Base-by-base conservation (phyloP, 78 protist species). In the Dictyostelium citrinum region DNA sequence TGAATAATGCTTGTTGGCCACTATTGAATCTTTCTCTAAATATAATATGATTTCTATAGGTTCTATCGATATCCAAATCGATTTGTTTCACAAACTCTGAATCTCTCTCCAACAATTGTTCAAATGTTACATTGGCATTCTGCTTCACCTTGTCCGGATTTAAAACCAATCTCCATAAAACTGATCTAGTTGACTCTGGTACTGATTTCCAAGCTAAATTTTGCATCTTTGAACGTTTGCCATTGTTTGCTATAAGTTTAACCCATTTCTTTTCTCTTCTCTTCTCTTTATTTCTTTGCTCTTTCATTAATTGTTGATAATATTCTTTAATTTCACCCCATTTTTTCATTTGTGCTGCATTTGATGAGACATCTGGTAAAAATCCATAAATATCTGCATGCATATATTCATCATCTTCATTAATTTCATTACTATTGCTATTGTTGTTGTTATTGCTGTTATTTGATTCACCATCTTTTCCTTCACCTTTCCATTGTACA, bases 21-120 rank as follows among this genome's bases (percentile, higher is more conserved):
- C 27, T 37, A 24, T 83, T 81, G 31, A 83, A 95, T 45, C 93
- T 72, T 5, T 95, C 97, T 71, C 95, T 71, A 77, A 95, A 95
- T 29, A 72, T 55, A 31, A 78, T 58, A 58, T 95, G 97, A 45
- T 90, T 95, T 37, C 97, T 39, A 20, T 81, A 88, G 41, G 97
- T 82, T 31, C 97, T 35, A 55, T 95, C 84, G 22, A 95, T 91
- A 31, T 95, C 97, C 67, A 95, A 51, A 80, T 95, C 97, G 68
- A 95, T 95, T 12, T 95, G 97, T 37, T 95, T 86, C 2, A 81
- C 95, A 77, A 90, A 94, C 6, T 94, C 91, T 12, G 90, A 79
- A 46, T 81, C 85, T 12, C 82, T 41, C 27, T 83, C 85, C 0
- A 92, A 22, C 5, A 92, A 20, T 33, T 78, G 82, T 27, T 78